Base-by-base conservation (phyloP, 345 rosid genomes). In the Citrus maxima region DNA sequence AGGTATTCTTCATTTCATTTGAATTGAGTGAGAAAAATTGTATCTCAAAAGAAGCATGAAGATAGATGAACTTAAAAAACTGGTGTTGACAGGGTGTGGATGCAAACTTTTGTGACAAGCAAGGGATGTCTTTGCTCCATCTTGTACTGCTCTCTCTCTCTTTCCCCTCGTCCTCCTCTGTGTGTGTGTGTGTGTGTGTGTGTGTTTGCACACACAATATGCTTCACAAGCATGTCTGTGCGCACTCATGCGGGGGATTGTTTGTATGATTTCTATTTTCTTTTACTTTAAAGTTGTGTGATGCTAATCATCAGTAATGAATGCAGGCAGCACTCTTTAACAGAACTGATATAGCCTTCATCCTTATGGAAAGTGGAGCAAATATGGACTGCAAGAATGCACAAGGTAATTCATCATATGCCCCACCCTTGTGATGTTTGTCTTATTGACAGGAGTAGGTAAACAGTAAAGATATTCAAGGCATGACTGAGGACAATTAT, bases 91-190 rank as follows among this genome's bases (percentile, higher is more conserved):
- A 93, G 98, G 97, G 95, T 21, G 93, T 94, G 67, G 94, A 94
- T 79, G 95, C 99, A 83, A 96, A 96, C 86, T 94, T 91, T 80
- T 89, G 19, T 28, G 99, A 96, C 89, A 94, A 79, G 80, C 98
- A 94, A 82, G 95, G 98, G 82, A 83, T 90, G 89, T 91, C 99
- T 70, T 84, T 96, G 87, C 93, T 94, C 68, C 98, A 94, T 85
- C 78, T 94, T 90, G 98, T 93, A 84, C 61, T n/a, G 25, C 46
- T 78, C 78, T 60, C 78, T 54, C 77, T 70, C 42, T 38, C 10
- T 77, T 77, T 24, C 42, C 25, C 63, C 9, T 74, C 18, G 5
- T 3, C n/a, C 49, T 21, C 12, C 28, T 13, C 3, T 58, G 0
- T 8, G 0, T 38, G 3, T 7, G 10, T 10, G 1, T 25, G 2